Conservation (phyloP, 2,329 filamentous ascomycete genomes). For the Talaromyces pinophilus region DNA sequence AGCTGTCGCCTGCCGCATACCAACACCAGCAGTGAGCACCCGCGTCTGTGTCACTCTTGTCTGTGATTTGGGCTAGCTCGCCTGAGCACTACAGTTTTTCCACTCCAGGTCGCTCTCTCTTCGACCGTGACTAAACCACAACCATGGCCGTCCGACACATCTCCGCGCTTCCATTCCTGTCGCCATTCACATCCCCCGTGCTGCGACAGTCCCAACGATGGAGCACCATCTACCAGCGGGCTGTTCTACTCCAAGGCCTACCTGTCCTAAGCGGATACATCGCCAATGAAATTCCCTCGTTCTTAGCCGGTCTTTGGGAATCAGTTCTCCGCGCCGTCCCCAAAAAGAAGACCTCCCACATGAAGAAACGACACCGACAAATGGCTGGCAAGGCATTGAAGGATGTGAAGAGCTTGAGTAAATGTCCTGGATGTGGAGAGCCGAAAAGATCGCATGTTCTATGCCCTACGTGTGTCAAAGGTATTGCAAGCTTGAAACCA, state of each 20-base stretch:
- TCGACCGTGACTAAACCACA: neutral
- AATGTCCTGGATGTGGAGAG: slow-evolving; percentile 84
- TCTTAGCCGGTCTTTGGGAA: slow-evolving; percentile 88
- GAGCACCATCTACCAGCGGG: neutral
- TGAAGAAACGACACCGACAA: slow-evolving; percentile 89
- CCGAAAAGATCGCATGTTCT: slow-evolving; percentile 85
- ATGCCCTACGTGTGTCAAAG: slow-evolving; percentile 81
- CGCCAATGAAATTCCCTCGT: slow-evolving; percentile 62
- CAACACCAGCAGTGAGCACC: neutral
- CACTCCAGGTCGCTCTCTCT: neutral
- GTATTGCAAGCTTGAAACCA: slow-evolving; percentile 53
- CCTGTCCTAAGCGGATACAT: slow-evolving; percentile 43
- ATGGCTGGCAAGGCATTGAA: slow-evolving; percentile 94
- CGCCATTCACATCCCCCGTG: slow-evolving; percentile 12
- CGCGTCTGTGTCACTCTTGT: slow-evolving; percentile 8
- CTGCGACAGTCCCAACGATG: slow-evolving; percentile 13
- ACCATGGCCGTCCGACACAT: slow-evolving; percentile 18
- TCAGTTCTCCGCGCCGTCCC: slow-evolving; percentile 88
- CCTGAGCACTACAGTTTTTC: too few relatives aligned
- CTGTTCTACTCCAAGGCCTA: neutral
- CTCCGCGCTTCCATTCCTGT: slow-evolving; percentile 16
- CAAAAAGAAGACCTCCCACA: slow-evolving; percentile 98
- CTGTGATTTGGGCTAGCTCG: neutral
- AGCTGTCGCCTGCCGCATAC: neutral
- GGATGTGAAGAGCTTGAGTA: slow-evolving; percentile 83